Conservation (phyloP, 805 yeast species). For the Candida oleophila region DNA sequence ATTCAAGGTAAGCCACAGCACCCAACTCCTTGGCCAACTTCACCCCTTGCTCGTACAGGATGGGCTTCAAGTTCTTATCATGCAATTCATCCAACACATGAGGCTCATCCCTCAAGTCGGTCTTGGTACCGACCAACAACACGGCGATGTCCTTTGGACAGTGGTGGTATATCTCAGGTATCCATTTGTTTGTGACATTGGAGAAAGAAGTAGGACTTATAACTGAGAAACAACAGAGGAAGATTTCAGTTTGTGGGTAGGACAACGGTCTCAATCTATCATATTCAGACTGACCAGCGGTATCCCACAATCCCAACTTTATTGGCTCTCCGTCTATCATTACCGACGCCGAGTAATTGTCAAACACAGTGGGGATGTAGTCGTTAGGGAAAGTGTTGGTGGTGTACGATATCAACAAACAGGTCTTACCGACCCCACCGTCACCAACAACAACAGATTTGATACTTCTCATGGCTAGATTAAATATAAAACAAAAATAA, state of each 20-base stretch:
- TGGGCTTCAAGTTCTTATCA: constrained; percentile 61
- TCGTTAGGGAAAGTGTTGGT: constrained; percentile 92
- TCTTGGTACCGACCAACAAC: constrained; percentile 82
- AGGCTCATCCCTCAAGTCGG: constrained; percentile 80
- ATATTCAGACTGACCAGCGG: constrained; percentile 93
- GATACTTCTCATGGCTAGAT: constrained; percentile 65
- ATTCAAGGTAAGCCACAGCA: constrained; percentile 75
- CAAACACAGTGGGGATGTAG: constrained; percentile 92
- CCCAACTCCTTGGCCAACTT: constrained; percentile 69
- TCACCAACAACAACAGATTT: constrained; percentile 95
- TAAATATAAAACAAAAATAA: background rate
- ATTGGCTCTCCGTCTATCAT: constrained; percentile 80
- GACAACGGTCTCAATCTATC: constrained; percentile 86
- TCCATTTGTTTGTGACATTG: constrained; percentile 73
- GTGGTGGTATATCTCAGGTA: constrained; percentile 84
- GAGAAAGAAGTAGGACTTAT: constrained; percentile 77
- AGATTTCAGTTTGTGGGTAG: constrained; percentile 90
- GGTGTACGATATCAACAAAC: constrained; percentile 82
- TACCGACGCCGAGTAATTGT: constrained; percentile 84
- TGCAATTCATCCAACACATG: constrained; percentile 68
- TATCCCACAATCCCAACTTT: constrained; percentile 90
- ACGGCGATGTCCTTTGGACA: constrained; percentile 69
- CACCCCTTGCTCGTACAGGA: constrained; percentile 60
- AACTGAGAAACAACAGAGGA: constrained; percentile 81
- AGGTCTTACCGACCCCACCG: constrained; percentile 95